Evolutionary conservation across 2,329 filamentous ascomycete genomes (phyloP).

Genomic region (Paecilomyces sp.): DNA sequence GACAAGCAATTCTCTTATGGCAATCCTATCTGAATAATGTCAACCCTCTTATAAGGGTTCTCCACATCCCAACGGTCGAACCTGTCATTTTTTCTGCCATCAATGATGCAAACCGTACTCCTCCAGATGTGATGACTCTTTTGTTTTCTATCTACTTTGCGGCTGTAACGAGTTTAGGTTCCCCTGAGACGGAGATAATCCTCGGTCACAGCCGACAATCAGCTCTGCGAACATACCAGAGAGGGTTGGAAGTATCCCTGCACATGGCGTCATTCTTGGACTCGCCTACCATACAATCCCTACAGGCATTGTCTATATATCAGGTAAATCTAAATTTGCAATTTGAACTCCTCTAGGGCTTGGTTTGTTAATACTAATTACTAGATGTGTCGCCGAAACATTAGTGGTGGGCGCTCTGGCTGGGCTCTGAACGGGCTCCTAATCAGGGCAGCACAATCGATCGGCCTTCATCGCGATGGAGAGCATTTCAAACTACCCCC

Average conservation of each 20-base stretch:
- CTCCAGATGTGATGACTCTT: constrained; percentile 4
- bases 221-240: constrained; percentile 5
- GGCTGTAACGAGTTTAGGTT: constrained; percentile 7
- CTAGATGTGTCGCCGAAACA: constrained; percentile 10
- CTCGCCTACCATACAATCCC: constrained; percentile 20
- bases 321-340: not conserved
- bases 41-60: constrained; percentile 11
- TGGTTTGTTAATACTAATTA: constrained; percentile 25
- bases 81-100: constrained; percentile 13
- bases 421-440: constrained; percentile 46
- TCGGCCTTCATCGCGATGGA: constrained; percentile 46
- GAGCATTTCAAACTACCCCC: constrained; percentile 40
- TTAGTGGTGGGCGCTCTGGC: constrained; percentile 3
- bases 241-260: constrained; percentile 25
- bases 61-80: constrained; percentile 15
- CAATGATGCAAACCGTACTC: constrained; percentile 3
- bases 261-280: constrained; percentile 31
- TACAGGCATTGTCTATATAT: constrained; percentile 12
- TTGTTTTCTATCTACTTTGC: constrained; percentile 13
- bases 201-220: constrained; percentile 6
- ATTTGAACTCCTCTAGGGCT: not conserved
- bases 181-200: constrained; percentile 5
- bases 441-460: constrained; percentile 43
- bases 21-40: constrained; percentile 14
- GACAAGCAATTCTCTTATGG: constrained; percentile 11